Evolutionary conservation across 306 rosid species (phyloP).

Genomic region (Inga oerstediana): DNA sequence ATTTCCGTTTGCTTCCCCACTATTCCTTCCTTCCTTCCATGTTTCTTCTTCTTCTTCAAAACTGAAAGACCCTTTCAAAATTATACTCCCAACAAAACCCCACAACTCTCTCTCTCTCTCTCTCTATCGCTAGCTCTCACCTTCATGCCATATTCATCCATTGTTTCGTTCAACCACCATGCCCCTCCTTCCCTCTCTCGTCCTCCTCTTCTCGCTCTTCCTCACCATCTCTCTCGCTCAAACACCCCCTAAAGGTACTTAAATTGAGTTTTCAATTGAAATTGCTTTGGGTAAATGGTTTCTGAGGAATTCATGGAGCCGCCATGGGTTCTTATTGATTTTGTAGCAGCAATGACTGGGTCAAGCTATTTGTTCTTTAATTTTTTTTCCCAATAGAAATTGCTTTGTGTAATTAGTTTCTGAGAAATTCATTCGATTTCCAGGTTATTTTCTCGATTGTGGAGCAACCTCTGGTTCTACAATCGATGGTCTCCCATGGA

Average conservation of each 20-base stretch:
- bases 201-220: slow-evolving; percentile 42
- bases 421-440: background rate
- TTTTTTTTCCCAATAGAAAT: background rate
- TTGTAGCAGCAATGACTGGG: slow-evolving; percentile 45
- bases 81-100: background rate
- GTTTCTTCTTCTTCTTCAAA: background rate
- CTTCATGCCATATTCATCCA: slow-evolving; percentile 24
- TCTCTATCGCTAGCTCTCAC: background rate
- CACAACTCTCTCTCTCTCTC: background rate
- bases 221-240: slow-evolving; percentile 41
- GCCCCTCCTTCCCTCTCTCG: slow-evolving; percentile 39
- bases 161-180: slow-evolving; percentile 32
- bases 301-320: background rate
- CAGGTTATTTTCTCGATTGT: slow-evolving; percentile 62
- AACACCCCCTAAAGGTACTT: slow-evolving; percentile 56
- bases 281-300: background rate
- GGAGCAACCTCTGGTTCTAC: slow-evolving; percentile 45
- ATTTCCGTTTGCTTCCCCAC: slow-evolving; percentile 20
- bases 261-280: background rate
- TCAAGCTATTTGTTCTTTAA: background rate
- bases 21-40: slow-evolving; percentile 29
- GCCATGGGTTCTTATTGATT: slow-evolving; percentile 51
- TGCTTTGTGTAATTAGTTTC: background rate
- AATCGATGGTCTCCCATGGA: slow-evolving; percentile 58
- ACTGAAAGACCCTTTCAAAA: slow-evolving; percentile 45